These are phyloP conservation scores for Udeniomyces megalosporus DNA, from an alignment of 768 basidiomycete genomes.

Conservation along the genomic window DNA sequence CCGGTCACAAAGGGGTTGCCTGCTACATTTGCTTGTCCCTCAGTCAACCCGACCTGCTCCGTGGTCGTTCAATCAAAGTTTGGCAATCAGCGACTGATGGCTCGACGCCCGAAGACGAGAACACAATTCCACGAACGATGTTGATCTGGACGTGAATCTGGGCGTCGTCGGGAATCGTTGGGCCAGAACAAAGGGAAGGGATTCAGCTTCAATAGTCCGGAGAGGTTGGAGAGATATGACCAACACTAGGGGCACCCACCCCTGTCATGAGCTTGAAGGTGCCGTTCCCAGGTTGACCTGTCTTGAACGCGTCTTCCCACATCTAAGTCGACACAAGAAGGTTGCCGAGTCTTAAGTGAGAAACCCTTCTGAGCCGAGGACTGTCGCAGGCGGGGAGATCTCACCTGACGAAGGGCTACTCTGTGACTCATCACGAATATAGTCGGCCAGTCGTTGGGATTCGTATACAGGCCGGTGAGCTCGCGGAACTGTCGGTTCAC, in stretches of 20 bases:
- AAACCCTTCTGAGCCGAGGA: too few species aligned
- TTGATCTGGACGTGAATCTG: background rate
- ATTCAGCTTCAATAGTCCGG: background rate
- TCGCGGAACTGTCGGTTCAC: background rate
- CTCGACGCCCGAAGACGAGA: too few species aligned
- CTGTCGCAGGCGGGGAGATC: too few species aligned
- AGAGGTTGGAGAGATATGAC: background rate
- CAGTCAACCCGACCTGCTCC: background rate
- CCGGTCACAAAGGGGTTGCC: slow-evolving; percentile 1
- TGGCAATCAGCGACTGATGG: too few species aligned
- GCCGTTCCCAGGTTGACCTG: background rate
- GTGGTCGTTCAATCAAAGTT: too few species aligned
- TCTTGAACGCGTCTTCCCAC: background rate
- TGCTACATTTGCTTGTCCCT: background rate
- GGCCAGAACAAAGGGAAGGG: background rate
- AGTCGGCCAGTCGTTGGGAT: background rate
- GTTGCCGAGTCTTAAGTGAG: too few species aligned
- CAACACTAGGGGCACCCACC: background rate
- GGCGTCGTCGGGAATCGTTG: too few species aligned
- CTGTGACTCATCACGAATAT: background rate
- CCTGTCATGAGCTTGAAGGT: background rate
- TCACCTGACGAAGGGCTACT: background rate
- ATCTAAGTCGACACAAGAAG: background rate
- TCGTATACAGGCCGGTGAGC: background rate
- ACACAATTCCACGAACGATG: too few species aligned